Evolutionary conservation across 73 alveolate species (phyloP).

Genomic region (Symbiodinium pilosum): DNA sequence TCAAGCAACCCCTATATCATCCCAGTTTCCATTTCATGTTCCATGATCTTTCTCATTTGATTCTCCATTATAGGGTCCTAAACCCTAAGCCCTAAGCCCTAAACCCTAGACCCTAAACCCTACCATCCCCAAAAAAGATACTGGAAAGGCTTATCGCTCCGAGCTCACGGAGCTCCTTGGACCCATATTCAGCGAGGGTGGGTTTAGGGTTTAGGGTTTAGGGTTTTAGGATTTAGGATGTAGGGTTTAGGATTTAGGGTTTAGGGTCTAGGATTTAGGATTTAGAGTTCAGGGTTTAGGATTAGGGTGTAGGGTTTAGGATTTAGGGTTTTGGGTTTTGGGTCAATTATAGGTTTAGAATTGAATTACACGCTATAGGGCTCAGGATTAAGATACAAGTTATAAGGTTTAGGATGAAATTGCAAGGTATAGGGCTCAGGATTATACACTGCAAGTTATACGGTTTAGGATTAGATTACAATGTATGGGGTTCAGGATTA

Average conservation of each 20-base stretch:
- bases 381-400: too few species aligned
- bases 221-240: not conserved
- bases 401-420: too few species aligned
- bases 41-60: too few species aligned
- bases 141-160: slow-evolving; percentile 60
- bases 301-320: too few species aligned
- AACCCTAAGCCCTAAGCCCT: not conserved
- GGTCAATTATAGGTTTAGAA: too few species aligned
- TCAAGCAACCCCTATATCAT: too few species aligned
- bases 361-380: too few species aligned
- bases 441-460: too few species aligned
- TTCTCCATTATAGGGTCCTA: not conserved
- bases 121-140: not conserved
- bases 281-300: too few species aligned
- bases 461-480: not conserved
- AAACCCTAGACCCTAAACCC: not conserved
- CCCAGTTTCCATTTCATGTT: too few species aligned
- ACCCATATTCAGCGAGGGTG: too few species aligned
- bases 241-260: not conserved
- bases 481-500: not conserved
- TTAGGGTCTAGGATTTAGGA: not conserved
- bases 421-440: not conserved
- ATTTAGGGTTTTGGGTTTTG: too few species aligned
- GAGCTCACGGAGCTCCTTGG: slow-evolving; percentile 32
- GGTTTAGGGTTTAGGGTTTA: not conserved